Base-by-base conservation (phyloP, 108 stramenopile genomes). In the Mayamaea pseudoterrestris region DNA sequence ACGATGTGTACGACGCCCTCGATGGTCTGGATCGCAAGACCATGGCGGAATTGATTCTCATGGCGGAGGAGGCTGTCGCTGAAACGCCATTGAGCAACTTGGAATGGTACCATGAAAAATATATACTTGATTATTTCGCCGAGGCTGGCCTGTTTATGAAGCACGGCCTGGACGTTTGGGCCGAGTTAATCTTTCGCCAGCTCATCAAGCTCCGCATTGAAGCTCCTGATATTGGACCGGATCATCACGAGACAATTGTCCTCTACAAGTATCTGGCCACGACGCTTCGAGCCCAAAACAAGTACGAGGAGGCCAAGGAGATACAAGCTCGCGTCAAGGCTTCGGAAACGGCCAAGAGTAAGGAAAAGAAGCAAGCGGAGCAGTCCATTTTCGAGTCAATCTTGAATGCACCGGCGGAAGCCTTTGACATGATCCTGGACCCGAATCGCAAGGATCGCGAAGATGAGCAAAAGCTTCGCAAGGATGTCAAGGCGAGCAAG, bases 81-180 rank as follows among this genome's bases (percentile, higher is more conserved):
- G 82, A 71, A 14, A 90, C 78, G 45, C 87, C 87, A 0, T 51
- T 90, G 53, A 83, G 82, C 8, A 76, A 64, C n/a, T 60, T 90
- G 46, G 87, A 90, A 43, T 90, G 87, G 87, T 82, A 82, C 55
- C 87, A 90, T 27, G 87, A 90, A 52, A 84, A 90, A 61, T 78
- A 58, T 39, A 90, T 90, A 37, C 40, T 90, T 49, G 87, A 90
- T 52, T 90, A 90, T 66, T 90, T 90, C 65, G 82, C 82, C 35
- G 87, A 90, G 56, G 72, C 67, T 46, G 82, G 82, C 2, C 35
- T 90, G 26, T 90, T 90, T 57, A 64, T 90, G 47, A 66, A 78
- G 32, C 87, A 90, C 47, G 82, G 82, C 3, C 42, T 84, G 41
- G 26, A 77, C 36, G 71, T 73, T 22, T 84, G 80, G 82, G 83